Evolutionary conservation across 306 rosid genomes (phyloP).

Genomic region (Hippophae tibetana): DNA sequence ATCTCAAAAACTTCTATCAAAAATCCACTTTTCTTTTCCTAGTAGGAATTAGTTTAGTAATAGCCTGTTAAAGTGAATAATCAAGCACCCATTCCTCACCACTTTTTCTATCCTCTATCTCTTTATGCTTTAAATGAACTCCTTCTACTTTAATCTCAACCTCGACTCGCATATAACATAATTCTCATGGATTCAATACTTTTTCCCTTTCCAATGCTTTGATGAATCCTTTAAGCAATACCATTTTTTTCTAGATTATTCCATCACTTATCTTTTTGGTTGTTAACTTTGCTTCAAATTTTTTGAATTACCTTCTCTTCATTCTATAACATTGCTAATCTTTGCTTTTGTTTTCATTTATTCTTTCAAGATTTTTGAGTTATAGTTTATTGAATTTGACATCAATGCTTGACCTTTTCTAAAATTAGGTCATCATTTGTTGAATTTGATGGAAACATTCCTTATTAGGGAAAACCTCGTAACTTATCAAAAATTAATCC

Average conservation of each 20-base stretch:
- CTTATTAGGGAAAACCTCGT: too few species aligned
- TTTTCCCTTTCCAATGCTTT: constrained; percentile 67
- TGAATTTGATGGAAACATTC: too few species aligned
- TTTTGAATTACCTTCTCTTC: constrained; percentile 15
- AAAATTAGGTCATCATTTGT: constrained; percentile 3
- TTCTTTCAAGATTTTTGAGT: constrained; percentile 15
- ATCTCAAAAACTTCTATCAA: constrained; percentile 92
- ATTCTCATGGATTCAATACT: constrained; percentile 51
- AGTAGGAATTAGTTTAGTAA: constrained; percentile 66
- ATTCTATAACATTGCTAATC: constrained; percentile 11
- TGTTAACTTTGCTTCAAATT: constrained; percentile 30
- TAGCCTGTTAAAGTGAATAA: constrained; percentile 73
- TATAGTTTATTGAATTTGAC: constrained; percentile 6
- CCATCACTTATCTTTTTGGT: constrained; percentile 50
- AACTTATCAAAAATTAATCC: too few species aligned
- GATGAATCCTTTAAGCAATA: constrained; percentile 71
- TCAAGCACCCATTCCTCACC: constrained; percentile 98
- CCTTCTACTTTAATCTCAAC: constrained; percentile 50
- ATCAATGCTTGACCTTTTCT: constrained; percentile 16
- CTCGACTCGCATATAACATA: constrained; percentile 41
- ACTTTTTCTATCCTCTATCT: constrained; percentile 51
- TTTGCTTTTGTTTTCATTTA: constrained; percentile 12
- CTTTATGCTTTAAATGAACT: constrained; percentile 58
- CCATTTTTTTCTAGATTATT: constrained; percentile 65
- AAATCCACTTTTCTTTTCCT: constrained; percentile 76